These are phyloP conservation scores for Dictyostelium capitatum DNA, from an alignment of 78 protist species.

Conservation along the genomic window DNA sequence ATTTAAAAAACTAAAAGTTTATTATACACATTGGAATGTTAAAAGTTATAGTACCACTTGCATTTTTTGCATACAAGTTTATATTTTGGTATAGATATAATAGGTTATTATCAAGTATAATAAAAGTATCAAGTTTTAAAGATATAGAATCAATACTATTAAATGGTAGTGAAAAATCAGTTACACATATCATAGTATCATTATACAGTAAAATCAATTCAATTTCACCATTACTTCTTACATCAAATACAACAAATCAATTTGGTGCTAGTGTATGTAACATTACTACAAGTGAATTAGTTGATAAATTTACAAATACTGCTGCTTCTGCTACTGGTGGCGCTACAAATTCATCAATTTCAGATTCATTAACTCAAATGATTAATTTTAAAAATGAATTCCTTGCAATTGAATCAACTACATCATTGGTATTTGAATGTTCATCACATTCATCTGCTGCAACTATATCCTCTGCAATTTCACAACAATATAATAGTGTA, in stretches of 20 bases:
- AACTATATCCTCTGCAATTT: not conserved
- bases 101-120: not conserved
- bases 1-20: no score
- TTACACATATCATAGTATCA: not conserved
- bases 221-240: not conserved
- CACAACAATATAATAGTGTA: not conserved
- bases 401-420: not conserved
- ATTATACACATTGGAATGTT: no score
- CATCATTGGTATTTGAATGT: not conserved
- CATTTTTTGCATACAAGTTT: slow-evolving; percentile 1
- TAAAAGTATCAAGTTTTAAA: not conserved
- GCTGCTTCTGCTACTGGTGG: not conserved
- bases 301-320: not conserved
- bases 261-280: no score
- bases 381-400: not conserved
- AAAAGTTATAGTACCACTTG: not conserved
- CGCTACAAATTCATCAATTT: not conserved
- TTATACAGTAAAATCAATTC: not conserved
- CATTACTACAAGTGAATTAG: no score
- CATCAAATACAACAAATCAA: not conserved
- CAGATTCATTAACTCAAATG: not conserved
- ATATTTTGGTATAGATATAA: not conserved
- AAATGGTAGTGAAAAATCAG: not conserved
- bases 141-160: not conserved
- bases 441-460: not conserved